These are phyloP conservation scores for Astrephomene gubernaculifera DNA, from an alignment of 139 green algal species.

Conservation along the genomic window DNA sequence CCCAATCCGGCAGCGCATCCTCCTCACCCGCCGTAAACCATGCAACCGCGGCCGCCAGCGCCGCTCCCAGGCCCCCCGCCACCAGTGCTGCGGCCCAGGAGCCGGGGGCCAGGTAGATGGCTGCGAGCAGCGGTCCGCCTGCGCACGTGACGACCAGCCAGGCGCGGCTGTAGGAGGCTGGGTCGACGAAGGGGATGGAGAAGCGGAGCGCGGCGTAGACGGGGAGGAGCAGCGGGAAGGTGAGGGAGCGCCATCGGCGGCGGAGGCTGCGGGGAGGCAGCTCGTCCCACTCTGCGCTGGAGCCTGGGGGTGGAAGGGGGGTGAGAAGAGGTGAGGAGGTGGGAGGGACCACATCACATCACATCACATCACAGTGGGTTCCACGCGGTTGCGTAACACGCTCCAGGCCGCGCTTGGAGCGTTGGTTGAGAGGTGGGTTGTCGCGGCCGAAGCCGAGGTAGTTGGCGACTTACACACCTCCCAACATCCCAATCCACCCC, in stretches of 20 bases:
- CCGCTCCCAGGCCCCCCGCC: slow-evolving; percentile 29
- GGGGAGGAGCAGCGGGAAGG: slow-evolving; percentile 59
- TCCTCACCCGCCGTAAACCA: slow-evolving; percentile 39
- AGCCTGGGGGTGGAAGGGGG: background rate
- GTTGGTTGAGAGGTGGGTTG: too few species aligned
- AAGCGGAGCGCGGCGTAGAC: slow-evolving; percentile 58
- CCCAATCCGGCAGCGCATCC: slow-evolving; percentile 37
- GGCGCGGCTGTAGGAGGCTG: slow-evolving; percentile 64
- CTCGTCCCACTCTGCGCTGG: slow-evolving; percentile 63
- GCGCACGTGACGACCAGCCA: slow-evolving; percentile 75
- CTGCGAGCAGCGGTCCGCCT: slow-evolving; percentile 49
- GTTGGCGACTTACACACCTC: too few species aligned
- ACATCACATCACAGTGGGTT: too few species aligned
- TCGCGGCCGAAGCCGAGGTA: too few species aligned
- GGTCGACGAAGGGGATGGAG: slow-evolving; percentile 64
- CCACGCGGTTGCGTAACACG: too few species aligned
- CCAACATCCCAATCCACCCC: too few species aligned
- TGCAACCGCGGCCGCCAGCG: slow-evolving; percentile 8
- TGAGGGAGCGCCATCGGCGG: slow-evolving; percentile 34
- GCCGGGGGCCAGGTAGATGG: slow-evolving; percentile 30
- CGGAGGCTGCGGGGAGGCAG: slow-evolving; percentile 33
- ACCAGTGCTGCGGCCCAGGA: slow-evolving; percentile 7
- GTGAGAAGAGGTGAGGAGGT: too few species aligned
- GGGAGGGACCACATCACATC: too few species aligned
- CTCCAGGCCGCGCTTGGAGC: too few species aligned